Conservation (phyloP, 2,329 filamentous ascomycete genomes). For the Aspergillus quadrilineatus region DNA sequence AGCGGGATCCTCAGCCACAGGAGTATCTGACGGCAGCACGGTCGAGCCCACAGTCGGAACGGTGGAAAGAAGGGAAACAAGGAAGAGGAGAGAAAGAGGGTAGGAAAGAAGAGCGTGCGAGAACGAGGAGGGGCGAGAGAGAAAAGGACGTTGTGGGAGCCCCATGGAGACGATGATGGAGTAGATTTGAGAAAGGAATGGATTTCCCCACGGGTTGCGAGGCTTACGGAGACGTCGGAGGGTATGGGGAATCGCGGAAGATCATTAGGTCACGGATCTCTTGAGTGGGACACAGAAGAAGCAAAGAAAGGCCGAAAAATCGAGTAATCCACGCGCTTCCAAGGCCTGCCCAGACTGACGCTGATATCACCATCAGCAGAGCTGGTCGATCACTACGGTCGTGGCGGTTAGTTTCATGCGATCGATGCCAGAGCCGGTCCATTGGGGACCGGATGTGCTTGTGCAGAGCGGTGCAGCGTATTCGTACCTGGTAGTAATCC, state of each 20-base stretch:
- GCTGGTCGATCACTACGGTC: constrained; percentile 3
- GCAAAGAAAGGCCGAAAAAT: constrained; percentile 7
- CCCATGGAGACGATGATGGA: constrained; percentile 18
- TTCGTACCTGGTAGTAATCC: neutral
- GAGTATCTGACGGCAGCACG: constrained; percentile 32
- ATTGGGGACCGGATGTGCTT: neutral
- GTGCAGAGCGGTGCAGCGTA: neutral
- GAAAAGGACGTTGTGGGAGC: constrained; percentile 15
- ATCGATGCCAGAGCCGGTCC: neutral
- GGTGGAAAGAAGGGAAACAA: constrained; percentile 17
- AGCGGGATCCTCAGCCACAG: constrained; percentile 22
- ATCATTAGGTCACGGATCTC: constrained; percentile 23
- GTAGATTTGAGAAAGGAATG: constrained; percentile 6
- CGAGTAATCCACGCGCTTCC: constrained; percentile 2
- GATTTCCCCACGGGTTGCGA: constrained; percentile 23
- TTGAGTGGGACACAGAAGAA: constrained; percentile 14
- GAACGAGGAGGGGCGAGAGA: constrained; percentile 8
- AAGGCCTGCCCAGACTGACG: constrained; percentile 5
- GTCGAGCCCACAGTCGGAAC: constrained; percentile 21
- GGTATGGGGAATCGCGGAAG: constrained; percentile 19
- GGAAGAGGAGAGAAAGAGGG: constrained; percentile 14
- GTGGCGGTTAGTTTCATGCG: constrained; percentile 1
- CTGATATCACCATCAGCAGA: constrained; percentile 4
- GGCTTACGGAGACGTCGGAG: constrained; percentile 25
- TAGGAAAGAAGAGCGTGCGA: constrained; percentile 8